Conservation (phyloP, 225 moss, liverwort and hornwort genomes). For the Bryum argenteum region DNA sequence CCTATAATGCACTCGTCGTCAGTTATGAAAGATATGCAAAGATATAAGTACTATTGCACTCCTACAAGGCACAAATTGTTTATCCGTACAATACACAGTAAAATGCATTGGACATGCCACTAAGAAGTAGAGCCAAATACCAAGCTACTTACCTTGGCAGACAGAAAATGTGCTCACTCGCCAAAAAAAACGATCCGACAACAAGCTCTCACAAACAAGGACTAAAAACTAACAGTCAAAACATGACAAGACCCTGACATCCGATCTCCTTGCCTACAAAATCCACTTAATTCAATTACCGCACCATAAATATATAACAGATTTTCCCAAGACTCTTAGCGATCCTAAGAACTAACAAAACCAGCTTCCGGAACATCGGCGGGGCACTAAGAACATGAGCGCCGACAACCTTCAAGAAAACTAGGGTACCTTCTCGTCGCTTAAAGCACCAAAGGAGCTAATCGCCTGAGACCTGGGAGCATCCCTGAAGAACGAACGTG, state of each 20-base stretch:
- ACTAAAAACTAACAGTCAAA: slow-evolving; percentile 25
- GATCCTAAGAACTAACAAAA: slow-evolving; percentile 22
- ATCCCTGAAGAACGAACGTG: slow-evolving; percentile 99
- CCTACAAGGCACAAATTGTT: neutral
- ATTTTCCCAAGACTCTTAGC: slow-evolving; percentile 27
- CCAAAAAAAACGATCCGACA: slow-evolving; percentile 35
- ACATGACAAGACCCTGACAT: slow-evolving; percentile 23
- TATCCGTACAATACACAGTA: slow-evolving; percentile 17
- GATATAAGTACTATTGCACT: slow-evolving; percentile 25
- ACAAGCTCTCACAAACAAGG: slow-evolving; percentile 25
- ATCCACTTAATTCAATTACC: slow-evolving; percentile 27
- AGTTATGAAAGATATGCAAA: slow-evolving; percentile 40
- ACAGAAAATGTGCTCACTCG: slow-evolving; percentile 29
- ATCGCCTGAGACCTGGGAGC: slow-evolving; percentile 92
- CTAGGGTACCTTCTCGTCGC: slow-evolving; percentile 98
- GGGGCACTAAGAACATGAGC: slow-evolving; percentile 50
- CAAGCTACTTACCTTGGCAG: slow-evolving; percentile 43
- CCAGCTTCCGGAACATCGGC: slow-evolving; percentile 26
- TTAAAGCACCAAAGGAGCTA: slow-evolving; percentile 75
- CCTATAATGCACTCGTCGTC: slow-evolving; percentile 80
- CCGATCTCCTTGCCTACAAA: slow-evolving; percentile 24
- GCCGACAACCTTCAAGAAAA: slow-evolving; percentile 66
- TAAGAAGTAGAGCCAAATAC: slow-evolving; percentile 21
- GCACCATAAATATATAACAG: slow-evolving; percentile 4
- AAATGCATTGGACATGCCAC: slow-evolving; percentile 2